Evolutionary conservation across 2,329 filamentous ascomycete species (phyloP).

Genomic region (Cordyceps tenuipes): DNA sequence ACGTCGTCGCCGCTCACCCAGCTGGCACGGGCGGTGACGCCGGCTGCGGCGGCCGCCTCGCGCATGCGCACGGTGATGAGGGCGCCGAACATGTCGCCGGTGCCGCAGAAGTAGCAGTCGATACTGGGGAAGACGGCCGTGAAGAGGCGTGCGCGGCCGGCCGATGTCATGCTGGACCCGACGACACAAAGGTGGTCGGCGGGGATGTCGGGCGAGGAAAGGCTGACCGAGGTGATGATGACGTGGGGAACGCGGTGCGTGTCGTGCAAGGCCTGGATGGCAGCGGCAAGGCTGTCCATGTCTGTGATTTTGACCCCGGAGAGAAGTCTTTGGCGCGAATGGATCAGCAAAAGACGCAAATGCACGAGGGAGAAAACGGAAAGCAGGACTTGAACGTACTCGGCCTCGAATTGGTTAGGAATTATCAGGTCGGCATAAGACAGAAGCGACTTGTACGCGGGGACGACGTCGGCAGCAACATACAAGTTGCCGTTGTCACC

Average conservation of each 20-base stretch:
- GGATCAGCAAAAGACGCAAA: neutral
- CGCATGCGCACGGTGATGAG: constrained; percentile 80
- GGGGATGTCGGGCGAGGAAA: constrained; percentile 46
- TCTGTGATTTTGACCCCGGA: constrained; percentile 78
- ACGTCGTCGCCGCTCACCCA: constrained; percentile 77
- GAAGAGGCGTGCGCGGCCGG: constrained; percentile 69
- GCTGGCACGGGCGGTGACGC: constrained; percentile 45
- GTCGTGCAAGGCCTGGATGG: constrained; percentile 69
- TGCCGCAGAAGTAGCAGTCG: constrained; percentile 91
- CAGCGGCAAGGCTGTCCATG: constrained; percentile 60
- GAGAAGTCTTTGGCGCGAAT: constrained; percentile 52
- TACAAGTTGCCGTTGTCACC: constrained; percentile 90
- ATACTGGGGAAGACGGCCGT: constrained; percentile 78
- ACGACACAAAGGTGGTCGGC: constrained; percentile 58
- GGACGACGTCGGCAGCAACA: constrained; percentile 83
- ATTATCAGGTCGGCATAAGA: constrained; percentile 81
- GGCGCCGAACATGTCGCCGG: constrained; percentile 97
- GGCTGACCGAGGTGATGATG: constrained; percentile 80
- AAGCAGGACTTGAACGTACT: constrained; percentile 43
- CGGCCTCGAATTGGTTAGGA: constrained; percentile 95
- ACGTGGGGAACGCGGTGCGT: constrained; percentile 75
- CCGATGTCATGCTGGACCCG: constrained; percentile 62
- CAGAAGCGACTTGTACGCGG: constrained; percentile 76
- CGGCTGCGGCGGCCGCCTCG: constrained; percentile 57
- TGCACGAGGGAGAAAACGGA: constrained; percentile 1